Evolutionary conservation across 2,329 filamentous ascomycete species (phyloP).

Genomic region (Cladosporium sp.): DNA sequence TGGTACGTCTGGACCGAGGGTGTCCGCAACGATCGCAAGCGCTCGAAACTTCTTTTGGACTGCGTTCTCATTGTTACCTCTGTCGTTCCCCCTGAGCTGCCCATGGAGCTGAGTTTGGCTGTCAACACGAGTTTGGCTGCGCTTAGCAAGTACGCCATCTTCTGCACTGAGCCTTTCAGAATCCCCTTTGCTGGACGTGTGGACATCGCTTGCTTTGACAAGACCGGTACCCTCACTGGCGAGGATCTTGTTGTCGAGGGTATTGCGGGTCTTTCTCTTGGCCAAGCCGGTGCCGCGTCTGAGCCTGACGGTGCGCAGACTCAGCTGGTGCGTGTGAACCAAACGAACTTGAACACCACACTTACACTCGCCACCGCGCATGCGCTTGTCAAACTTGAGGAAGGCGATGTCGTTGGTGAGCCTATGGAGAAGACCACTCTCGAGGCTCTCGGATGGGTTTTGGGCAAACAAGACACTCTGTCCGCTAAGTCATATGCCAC

Average conservation of each 20-base stretch:
- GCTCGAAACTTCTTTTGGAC: slow-evolving; percentile 94
- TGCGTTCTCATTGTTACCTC: slow-evolving; percentile 97
- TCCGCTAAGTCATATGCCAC: slow-evolving; percentile 60
- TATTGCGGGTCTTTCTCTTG: slow-evolving; percentile 81
- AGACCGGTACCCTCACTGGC: slow-evolving; percentile 93
- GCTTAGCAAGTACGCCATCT: slow-evolving; percentile 92
- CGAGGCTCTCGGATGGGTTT: slow-evolving; percentile 80
- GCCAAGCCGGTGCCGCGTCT: slow-evolving; percentile 57
- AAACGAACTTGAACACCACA: slow-evolving; percentile 76
- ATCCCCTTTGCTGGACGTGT: slow-evolving; percentile 95
- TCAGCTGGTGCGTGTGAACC: slow-evolving; percentile 65
- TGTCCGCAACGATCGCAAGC: slow-evolving; percentile 89
- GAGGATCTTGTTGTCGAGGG: slow-evolving; percentile 97
- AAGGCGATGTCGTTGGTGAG: slow-evolving; percentile 95
- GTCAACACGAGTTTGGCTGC: slow-evolving; percentile 97
- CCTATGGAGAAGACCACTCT: slow-evolving; percentile 99
- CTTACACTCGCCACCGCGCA: slow-evolving; percentile 93
- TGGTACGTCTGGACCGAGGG: slow-evolving; percentile 99
- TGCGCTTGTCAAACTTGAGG: slow-evolving; percentile 91
- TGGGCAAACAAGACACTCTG: slow-evolving; percentile 85
- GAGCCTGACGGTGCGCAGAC: slow-evolving; percentile 81
- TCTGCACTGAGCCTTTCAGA: slow-evolving; percentile 97
- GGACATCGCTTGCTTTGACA: slow-evolving; percentile 97
- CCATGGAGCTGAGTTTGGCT: slow-evolving; percentile 95
- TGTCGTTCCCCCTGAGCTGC: slow-evolving; percentile 95